Evolutionary conservation across 371 early-diverging fungal species (phyloP).

Genomic region (Mucor circinelloides): DNA sequence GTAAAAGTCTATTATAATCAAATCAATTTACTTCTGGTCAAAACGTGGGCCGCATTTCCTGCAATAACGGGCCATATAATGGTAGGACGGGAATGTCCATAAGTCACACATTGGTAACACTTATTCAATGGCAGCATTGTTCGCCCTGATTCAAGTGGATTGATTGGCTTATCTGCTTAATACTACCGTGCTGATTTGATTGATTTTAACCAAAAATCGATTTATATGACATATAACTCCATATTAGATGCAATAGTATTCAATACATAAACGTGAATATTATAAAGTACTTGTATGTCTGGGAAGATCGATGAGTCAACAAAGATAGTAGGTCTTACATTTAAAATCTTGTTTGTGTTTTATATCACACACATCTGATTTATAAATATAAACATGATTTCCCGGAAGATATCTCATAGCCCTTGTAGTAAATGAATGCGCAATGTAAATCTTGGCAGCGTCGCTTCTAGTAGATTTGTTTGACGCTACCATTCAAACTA

Average conservation of each 20-base stretch:
- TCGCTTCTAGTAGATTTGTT: background rate
- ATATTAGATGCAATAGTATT: background rate
- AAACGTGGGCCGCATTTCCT: conserved; percentile 25
- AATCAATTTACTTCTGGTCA: conserved; percentile 28
- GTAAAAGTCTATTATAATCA: conserved; percentile 12
- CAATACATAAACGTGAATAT: no score
- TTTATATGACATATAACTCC: background rate
- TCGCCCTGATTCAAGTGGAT: background rate
- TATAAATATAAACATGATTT: background rate
- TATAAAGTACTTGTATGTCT: background rate
- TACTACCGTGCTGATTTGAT: background rate
- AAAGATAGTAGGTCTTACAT: background rate
- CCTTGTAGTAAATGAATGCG: background rate
- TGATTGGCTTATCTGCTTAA: background rate
- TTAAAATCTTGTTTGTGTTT: background rate
- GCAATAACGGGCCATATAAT: conserved; percentile 20
- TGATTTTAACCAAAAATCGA: background rate
- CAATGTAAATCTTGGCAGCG: background rate
- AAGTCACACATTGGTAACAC: background rate
- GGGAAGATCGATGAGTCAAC: background rate
- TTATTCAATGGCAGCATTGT: conserved; percentile 4
- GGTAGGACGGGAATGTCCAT: conserved; percentile 18
- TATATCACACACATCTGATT: no score
- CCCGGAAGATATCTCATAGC: background rate
- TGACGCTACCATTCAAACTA: background rate